Evolutionary conservation across 177 flowering plant genomes (phyloP).

Genomic region (Vitis hybrid): DNA sequence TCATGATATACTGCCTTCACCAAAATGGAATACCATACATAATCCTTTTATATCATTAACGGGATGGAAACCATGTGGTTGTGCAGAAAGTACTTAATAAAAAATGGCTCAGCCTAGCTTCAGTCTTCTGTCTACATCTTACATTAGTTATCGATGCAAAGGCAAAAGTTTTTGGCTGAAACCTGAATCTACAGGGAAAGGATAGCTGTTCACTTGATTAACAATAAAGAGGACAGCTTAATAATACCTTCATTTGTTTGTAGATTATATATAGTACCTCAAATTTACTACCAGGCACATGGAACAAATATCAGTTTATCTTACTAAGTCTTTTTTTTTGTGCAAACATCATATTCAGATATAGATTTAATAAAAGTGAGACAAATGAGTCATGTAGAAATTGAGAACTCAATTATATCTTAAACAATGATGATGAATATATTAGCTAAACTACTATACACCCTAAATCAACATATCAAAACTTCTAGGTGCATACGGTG

Average conservation of each 20-base stretch:
- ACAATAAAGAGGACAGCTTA: too few species aligned
- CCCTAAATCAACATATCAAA: too few species aligned
- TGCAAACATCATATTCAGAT: not conserved
- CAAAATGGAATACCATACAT: too few species aligned
- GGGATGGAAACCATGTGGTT: not conserved
- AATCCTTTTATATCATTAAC: not conserved
- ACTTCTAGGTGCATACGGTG: too few species aligned
- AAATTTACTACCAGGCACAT: not conserved
- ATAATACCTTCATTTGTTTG: not conserved
- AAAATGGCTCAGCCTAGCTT: too few species aligned
- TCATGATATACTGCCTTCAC: too few species aligned
- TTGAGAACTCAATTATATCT: too few species aligned
- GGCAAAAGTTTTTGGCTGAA: not conserved
- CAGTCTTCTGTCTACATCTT: not conserved
- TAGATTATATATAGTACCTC: not conserved
- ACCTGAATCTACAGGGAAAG: not conserved
- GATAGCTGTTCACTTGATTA: not conserved
- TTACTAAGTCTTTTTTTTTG: not conserved
- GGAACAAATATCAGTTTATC: not conserved
- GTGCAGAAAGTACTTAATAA: not conserved
- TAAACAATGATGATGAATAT: not conserved
- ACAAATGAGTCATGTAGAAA: too few species aligned
- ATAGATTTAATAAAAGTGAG: not conserved
- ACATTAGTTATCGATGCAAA: not conserved
- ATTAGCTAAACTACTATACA: not conserved